phyloP scores from a whole-genome alignment of 2,329 filamentous ascomycete genomes.

The Ceratocystiopsis brevicomis region DNA sequence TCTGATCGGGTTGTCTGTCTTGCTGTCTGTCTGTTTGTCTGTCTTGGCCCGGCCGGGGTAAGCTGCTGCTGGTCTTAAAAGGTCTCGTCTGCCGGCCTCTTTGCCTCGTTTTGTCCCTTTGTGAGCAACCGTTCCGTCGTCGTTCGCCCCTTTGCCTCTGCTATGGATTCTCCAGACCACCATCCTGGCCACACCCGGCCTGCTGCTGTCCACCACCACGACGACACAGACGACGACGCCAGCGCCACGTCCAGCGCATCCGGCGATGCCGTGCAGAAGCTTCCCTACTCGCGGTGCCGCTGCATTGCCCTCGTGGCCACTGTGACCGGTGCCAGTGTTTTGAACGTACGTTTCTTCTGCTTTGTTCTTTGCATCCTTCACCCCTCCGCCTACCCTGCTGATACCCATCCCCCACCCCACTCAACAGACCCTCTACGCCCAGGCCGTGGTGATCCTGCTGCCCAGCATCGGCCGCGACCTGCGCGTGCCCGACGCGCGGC shows the following conservation, averaged over 20 bases:
- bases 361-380: too few species aligned
- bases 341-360: constrained; percentile 23
- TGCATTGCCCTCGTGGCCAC: constrained; percentile 36
- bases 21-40: too few species aligned
- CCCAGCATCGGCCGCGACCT: constrained; percentile 40
- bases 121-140: too few species aligned
- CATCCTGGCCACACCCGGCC: too few species aligned
- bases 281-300: constrained; percentile 25
- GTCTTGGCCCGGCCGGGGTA: too few species aligned
- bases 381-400: not conserved
- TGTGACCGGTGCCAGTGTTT: constrained; percentile 34
- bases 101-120: too few species aligned
- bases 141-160: too few species aligned
- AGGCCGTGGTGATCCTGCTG: constrained; percentile 42
- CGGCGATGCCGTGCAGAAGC: constrained; percentile 2
- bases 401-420: not conserved
- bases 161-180: too few species aligned
- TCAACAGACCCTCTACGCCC: constrained; percentile 25
- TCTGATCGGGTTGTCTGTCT: too few species aligned
- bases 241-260: not conserved
- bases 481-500: constrained; percentile 34
- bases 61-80: too few species aligned
- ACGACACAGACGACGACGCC: constrained; percentile 2
- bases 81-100: too few species aligned
- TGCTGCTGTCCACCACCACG: not conserved